Conservation (phyloP, 2,329 filamentous ascomycete species). For the Diaporthe vexans region DNA sequence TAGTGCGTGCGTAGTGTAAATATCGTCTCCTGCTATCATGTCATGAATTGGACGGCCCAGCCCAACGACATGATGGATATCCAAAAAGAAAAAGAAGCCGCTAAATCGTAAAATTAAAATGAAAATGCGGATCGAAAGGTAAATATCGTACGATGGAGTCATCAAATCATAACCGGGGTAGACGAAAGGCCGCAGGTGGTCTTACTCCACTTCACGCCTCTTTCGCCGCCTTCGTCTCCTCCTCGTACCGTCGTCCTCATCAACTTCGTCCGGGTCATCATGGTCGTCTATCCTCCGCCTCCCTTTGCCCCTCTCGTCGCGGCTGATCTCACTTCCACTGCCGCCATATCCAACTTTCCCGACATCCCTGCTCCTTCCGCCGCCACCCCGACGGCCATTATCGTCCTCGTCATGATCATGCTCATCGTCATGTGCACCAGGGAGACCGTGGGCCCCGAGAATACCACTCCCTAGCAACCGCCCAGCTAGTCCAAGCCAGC, state of each 20-base stretch:
- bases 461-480: slow-evolving; percentile 46
- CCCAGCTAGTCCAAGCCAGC: slow-evolving; percentile 49
- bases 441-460: slow-evolving; percentile 43
- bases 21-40: slow-evolving; percentile 30
- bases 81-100: not conserved
- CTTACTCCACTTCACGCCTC: slow-evolving; percentile 35
- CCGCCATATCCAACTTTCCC: slow-evolving; percentile 35
- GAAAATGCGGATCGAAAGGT: not conserved
- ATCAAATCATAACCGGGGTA: slow-evolving; percentile 11
- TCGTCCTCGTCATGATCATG: slow-evolving; percentile 9
- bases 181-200: not conserved
- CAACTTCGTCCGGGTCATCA: slow-evolving; percentile 38
- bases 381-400: not conserved
- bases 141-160: slow-evolving; percentile 28
- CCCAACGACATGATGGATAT: slow-evolving; percentile 31
- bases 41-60: slow-evolving; percentile 13
- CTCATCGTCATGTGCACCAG: slow-evolving; percentile 28
- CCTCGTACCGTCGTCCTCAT: slow-evolving; percentile 43
- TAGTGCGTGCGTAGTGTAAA: slow-evolving; percentile 15
- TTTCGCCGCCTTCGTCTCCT: slow-evolving; percentile 41
- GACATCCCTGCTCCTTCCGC: not conserved
- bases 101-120: not conserved
- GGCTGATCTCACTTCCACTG: slow-evolving; percentile 38
- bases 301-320: slow-evolving; percentile 41
- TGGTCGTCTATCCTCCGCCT: slow-evolving; percentile 35